A percentile compares a stretch with the other conserved stretches of the same genome.
Conservation (phyloP, 768 basidiomycete genomes). For the Trametes meyenii region DNA sequence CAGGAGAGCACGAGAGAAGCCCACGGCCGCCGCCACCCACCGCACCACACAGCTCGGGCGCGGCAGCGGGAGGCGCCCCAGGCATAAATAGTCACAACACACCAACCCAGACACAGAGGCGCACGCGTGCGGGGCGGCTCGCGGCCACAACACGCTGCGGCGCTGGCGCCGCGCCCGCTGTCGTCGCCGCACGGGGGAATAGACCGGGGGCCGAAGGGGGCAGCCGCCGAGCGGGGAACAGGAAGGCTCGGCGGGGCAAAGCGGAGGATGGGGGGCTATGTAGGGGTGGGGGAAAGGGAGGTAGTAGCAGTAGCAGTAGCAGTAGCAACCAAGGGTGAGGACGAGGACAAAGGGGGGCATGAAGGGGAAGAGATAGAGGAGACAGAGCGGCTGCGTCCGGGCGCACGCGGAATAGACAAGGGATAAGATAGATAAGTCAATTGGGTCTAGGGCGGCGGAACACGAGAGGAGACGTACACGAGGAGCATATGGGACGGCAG, state of each 20-base stretch:
- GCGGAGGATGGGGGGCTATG: conserved; percentile 3
- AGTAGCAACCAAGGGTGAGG: background rate
- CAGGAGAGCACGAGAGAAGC: background rate
- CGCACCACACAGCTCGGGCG: background rate
- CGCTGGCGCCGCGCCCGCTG: conserved; percentile 11
- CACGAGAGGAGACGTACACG: conserved; percentile 17
- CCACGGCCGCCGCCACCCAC: background rate
- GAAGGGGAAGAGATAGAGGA: background rate
- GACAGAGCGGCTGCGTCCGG: conserved; percentile 11
- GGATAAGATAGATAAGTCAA: conserved; percentile 23
- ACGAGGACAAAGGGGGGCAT: background rate
- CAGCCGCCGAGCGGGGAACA: conserved; percentile 5
- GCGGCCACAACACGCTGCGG: conserved; percentile 23
- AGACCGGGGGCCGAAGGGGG: background rate
- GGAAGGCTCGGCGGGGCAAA: conserved; percentile 5
- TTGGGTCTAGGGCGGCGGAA: conserved; percentile 5
- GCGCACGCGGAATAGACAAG: conserved; percentile 14
- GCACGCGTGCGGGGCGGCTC: conserved; percentile 5
- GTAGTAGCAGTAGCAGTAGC: background rate
- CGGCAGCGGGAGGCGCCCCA: background rate
- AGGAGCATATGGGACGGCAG: conserved; percentile 1
- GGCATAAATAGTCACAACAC: conserved; percentile 27
- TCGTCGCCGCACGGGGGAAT: background rate
- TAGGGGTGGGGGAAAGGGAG: background rate
- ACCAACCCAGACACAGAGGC: conserved; percentile 17